Conservation (phyloP, 306 rosid species). For the Cucurbita moschata region DNA sequence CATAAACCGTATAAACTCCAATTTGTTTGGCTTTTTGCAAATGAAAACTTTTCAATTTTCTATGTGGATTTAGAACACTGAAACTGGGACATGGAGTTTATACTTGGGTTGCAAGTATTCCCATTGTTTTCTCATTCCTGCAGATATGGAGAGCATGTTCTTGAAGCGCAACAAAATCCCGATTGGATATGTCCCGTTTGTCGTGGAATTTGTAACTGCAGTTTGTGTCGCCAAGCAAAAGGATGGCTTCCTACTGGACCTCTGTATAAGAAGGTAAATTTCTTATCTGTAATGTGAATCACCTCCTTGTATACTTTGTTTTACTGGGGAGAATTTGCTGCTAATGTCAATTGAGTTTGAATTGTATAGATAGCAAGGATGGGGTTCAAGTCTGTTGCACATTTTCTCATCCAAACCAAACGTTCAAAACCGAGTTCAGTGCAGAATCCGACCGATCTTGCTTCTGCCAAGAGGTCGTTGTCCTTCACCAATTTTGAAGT, state of each 20-base stretch:
- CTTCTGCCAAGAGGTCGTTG: slow-evolving; percentile 50
- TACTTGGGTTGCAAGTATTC: not conserved
- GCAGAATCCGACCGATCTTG: slow-evolving; percentile 15
- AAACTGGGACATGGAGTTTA: not conserved
- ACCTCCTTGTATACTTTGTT: not conserved
- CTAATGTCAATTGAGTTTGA: slow-evolving; percentile 7
- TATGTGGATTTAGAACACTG: not conserved
- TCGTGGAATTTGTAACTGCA: slow-evolving; percentile 98
- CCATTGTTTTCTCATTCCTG: not conserved
- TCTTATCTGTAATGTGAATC: not conserved
- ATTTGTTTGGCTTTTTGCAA: not conserved
- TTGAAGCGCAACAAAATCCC: slow-evolving; percentile 59
- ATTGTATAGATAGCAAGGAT: slow-evolving; percentile 34
- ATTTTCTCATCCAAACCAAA: slow-evolving; percentile 72
- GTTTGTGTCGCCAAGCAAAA: slow-evolving; percentile 75
- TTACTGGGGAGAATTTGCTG: not conserved
- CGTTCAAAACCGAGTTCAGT: slow-evolving; percentile 23
- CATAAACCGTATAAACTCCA: not conserved
- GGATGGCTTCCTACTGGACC: slow-evolving; percentile 86
- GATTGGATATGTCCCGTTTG: slow-evolving; percentile 73
- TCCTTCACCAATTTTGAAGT: slow-evolving; percentile 29
- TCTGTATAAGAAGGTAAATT: slow-evolving; percentile 63
- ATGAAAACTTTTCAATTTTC: too few relatives aligned
- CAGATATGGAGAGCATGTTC: slow-evolving; percentile 91
- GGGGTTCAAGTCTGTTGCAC: slow-evolving; percentile 91